phyloP scores from a whole-genome alignment of 169 alveolate genomes.

The Babesia gibsoni region DNA sequence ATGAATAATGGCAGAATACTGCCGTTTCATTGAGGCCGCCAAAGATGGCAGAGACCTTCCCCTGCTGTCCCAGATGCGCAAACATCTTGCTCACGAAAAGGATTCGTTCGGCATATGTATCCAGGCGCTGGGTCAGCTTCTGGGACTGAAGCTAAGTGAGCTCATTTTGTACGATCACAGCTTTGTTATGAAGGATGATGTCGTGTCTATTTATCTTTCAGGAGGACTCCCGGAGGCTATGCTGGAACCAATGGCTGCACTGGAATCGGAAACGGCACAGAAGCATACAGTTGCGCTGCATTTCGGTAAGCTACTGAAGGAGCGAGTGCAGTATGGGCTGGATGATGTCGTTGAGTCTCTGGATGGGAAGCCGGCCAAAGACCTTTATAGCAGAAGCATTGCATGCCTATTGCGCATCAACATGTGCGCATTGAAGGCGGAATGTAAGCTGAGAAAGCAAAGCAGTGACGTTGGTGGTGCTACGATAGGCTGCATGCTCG shows the following conservation, averaged over 20 bases:
- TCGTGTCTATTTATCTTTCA: slow-evolving; percentile 26
- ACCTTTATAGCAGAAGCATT: slow-evolving; percentile 33
- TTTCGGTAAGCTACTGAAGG: slow-evolving; percentile 23
- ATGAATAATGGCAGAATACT: slow-evolving; percentile 41
- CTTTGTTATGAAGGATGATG: slow-evolving; percentile 29
- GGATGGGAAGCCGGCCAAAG: slow-evolving; percentile 33
- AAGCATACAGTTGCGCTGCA: slow-evolving; percentile 22
- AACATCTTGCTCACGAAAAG: slow-evolving; percentile 12
- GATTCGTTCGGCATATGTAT: slow-evolving; percentile 21
- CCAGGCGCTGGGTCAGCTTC: slow-evolving; percentile 31
- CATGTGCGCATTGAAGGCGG: slow-evolving; percentile 27
- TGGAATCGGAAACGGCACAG: slow-evolving; percentile 1
- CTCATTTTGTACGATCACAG: slow-evolving; percentile 25
- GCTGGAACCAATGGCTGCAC: background rate
- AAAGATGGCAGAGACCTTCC: slow-evolving; percentile 8
- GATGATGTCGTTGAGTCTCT: slow-evolving; percentile 13
- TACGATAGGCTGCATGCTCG: background rate
- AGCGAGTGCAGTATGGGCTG: slow-evolving; percentile 9
- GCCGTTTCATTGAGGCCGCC: slow-evolving; percentile 14
- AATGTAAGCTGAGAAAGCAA: slow-evolving; percentile 8
- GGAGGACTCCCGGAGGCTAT: slow-evolving; percentile 31
- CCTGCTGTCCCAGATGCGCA: background rate
- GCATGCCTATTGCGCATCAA: slow-evolving; percentile 24
- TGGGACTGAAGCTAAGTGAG: slow-evolving; percentile 13
- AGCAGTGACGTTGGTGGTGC: background rate